These are phyloP conservation scores for Xylaria sp. DNA, from an alignment of 2,329 filamentous ascomycete genomes.

Conservation along the genomic window DNA sequence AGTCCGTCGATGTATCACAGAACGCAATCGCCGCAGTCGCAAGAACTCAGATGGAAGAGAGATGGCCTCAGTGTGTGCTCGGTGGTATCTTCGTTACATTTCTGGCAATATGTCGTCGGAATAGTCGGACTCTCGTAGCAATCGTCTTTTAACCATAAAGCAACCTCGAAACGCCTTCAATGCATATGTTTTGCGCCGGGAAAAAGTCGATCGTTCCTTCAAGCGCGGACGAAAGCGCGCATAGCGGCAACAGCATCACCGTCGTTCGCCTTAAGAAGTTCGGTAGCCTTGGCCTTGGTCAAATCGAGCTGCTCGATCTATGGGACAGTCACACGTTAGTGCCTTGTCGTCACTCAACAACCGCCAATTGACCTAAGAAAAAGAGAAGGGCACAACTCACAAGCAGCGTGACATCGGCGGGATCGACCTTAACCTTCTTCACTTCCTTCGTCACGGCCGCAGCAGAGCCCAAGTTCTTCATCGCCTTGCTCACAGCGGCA, in stretches of 20 bases:
- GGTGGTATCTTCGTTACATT: not conserved
- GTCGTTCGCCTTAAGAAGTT: constrained; percentile 65
- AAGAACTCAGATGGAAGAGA: no score
- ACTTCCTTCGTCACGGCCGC: constrained; percentile 38
- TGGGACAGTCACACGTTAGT: not conserved
- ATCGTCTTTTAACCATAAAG: constrained; percentile 3
- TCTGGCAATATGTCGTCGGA: not conserved
- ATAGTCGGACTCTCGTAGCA: not conserved
- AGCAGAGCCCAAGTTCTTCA: constrained; percentile 52
- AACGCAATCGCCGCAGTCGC: no score
- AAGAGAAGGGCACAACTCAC: constrained; percentile 39
- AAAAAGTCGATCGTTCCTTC: not conserved
- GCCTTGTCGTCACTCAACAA: no score
- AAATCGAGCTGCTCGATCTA: constrained; percentile 68
- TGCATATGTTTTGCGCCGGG: constrained; percentile 4
- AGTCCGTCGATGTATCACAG: no score
- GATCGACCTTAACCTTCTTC: constrained; percentile 68
- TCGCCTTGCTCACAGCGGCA: constrained; percentile 66
- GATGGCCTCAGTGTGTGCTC: no score
- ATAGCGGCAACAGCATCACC: constrained; percentile 65
- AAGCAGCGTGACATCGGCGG: constrained; percentile 63
- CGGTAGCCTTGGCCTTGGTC: constrained; percentile 65
- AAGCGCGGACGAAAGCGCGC: constrained; percentile 45
- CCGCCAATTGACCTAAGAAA: no score
- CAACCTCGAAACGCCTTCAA: constrained; percentile 13